phyloP scores from a whole-genome alignment of 2,329 filamentous ascomycete genomes.

The Penicillium sp. region DNA sequence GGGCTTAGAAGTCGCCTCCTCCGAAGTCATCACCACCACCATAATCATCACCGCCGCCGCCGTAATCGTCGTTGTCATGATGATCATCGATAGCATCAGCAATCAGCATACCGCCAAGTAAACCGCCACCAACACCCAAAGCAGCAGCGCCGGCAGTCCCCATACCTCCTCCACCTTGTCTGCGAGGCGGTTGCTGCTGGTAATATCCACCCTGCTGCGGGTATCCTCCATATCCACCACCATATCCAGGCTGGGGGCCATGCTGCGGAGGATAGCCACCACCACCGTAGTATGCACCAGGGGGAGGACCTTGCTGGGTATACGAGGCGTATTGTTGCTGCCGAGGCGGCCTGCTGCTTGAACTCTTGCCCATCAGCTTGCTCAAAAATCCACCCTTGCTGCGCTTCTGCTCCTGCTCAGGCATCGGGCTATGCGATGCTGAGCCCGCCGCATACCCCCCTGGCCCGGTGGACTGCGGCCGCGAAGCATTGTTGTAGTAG shows the following conservation, averaged over 20 bases:
- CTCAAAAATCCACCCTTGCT: slow-evolving; percentile 49
- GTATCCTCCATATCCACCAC: slow-evolving; percentile 39
- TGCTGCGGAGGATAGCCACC: slow-evolving; percentile 33
- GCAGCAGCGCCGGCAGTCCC: slow-evolving; percentile 72
- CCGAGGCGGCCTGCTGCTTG: slow-evolving; percentile 22
- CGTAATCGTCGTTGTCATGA: slow-evolving; percentile 26
- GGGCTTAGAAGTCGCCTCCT: slow-evolving; percentile 28
- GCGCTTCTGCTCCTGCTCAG: slow-evolving; percentile 38
- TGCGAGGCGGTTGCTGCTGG: slow-evolving; percentile 45
- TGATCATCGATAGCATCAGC: slow-evolving; percentile 57
- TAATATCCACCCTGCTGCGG: slow-evolving; percentile 37
- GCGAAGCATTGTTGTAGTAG: slow-evolving; percentile 45
- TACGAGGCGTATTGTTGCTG: slow-evolving; percentile 28
- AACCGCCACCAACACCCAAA: slow-evolving; percentile 74
- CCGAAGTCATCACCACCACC: slow-evolving; percentile 33
- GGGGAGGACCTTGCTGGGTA: slow-evolving; percentile 28
- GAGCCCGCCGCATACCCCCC: slow-evolving; percentile 7
- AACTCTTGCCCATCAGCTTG: slow-evolving; percentile 52
- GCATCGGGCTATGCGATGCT: slow-evolving; percentile 26
- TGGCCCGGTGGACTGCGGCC: slow-evolving; percentile 14
- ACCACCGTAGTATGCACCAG: slow-evolving; percentile 32
- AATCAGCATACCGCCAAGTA: slow-evolving; percentile 74
- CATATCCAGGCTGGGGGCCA: slow-evolving; percentile 13
- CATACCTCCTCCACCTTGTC: slow-evolving; percentile 51
- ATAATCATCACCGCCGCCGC: slow-evolving; percentile 25